Evolutionary conservation across 2,329 filamentous ascomycete genomes (phyloP), one percentile per base, ranked within the genome.

Genomic region (Fonsecaea multimorphosa): DNA sequence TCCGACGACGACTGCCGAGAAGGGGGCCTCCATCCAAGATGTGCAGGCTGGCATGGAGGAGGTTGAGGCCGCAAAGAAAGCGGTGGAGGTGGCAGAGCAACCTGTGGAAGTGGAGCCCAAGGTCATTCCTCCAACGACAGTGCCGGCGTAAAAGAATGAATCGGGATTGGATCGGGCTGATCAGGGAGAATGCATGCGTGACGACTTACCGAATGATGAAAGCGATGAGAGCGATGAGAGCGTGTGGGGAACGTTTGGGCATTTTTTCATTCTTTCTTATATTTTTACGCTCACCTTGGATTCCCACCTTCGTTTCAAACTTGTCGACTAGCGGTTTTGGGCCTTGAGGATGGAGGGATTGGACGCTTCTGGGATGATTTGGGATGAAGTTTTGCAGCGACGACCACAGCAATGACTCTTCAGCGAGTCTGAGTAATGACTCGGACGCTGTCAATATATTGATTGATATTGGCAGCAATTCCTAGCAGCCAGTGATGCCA

Each of bases 1-100:
- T 36, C 78, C 77, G 22, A 78, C 74, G 6, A 82, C 80, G 1
- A 81, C 77, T 0, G 79, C 79, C 3, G 74, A 77, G 16, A 73
- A 74, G 34, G 79, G 78, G 9, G 79, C 79, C 5, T 75, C 78
- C 6, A 71, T 76, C 5, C 75, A 77, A 38, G 77, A 79, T 57
- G 72, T 81, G 36, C 74, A 77, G 12, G 73, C 77, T 52, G 80
- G 79, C 0, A 77, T 81, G 22, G 73, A 75, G 66, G 78, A 77
- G 62, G 78, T 75, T 5, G 74, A 79, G 55, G 72, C 75, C 61
- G 73, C 75, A 31, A 74, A 76, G 31, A 66, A 72, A n/a, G 67
- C 69, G 1, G 65, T 65, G 46, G 55, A 64, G 54, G 27, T 70
- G 55, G 46, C 64, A 71, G 29, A 57, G 5, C 55, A 57, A 44